A percentile compares a stretch with the other conserved stretches of the same genome.
Conservation (phyloP, 192 early-diverging fungal genomes). For the Gaertneriomyces sp. region DNA sequence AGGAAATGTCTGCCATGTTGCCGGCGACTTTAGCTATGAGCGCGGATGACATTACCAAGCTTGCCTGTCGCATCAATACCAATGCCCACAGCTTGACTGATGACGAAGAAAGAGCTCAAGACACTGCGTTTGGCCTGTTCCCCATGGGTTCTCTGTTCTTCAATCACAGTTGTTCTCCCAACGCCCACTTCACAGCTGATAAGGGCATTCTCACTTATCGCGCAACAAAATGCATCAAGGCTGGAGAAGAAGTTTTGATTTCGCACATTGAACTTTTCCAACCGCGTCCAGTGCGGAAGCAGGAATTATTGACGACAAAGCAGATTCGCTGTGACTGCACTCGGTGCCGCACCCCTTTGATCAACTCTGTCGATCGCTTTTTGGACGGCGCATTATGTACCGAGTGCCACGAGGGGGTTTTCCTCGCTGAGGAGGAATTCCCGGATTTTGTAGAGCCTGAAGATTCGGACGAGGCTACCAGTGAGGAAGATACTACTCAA, state of each 20-base stretch:
- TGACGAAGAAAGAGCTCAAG: slow-evolving; percentile 35
- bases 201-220: slow-evolving; percentile 57
- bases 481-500: slow-evolving; percentile 2
- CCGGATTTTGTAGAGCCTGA: slow-evolving; percentile 3
- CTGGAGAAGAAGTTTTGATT: slow-evolving; percentile 59
- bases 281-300: slow-evolving; percentile 64
- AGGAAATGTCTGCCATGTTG: slow-evolving; percentile 34
- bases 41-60: slow-evolving; percentile 41
- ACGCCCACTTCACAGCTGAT: slow-evolving; percentile 61
- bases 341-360: slow-evolving; percentile 59
- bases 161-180: slow-evolving; percentile 67
- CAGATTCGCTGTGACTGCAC: slow-evolving; percentile 75
- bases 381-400: slow-evolving; percentile 66
- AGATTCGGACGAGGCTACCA: slow-evolving; percentile 37
- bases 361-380: slow-evolving; percentile 65
- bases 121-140: slow-evolving; percentile 61
- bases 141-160: slow-evolving; percentile 59
- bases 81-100: slow-evolving; percentile 57
- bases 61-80: slow-evolving; percentile 55
- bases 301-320: slow-evolving; percentile 59
- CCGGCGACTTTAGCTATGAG: slow-evolving; percentile 35
- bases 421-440: slow-evolving; percentile 17
- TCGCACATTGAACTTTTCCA: slow-evolving; percentile 68
- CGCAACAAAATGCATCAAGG: slow-evolving; percentile 52
- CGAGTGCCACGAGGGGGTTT: slow-evolving; percentile 43